phyloP scores from a whole-genome alignment of 306 rosid genomes.

The Lathyrus oleraceus region DNA sequence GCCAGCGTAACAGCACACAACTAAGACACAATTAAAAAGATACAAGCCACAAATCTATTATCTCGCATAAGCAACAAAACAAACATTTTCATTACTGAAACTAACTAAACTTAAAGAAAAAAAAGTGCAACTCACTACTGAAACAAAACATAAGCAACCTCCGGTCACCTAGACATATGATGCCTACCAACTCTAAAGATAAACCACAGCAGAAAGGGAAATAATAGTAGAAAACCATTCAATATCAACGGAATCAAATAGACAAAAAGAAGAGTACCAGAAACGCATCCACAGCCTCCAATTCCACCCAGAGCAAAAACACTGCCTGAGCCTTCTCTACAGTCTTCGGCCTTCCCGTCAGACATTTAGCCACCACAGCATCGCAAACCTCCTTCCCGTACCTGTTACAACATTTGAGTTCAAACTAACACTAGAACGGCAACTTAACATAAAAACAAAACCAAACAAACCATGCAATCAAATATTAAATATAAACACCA shows the following conservation, averaged over 20 bases:
- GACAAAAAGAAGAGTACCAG: slow-evolving; percentile 56
- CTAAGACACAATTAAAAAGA: slow-evolving; percentile 7
- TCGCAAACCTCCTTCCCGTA: slow-evolving; percentile 89
- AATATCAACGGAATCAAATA: slow-evolving; percentile 12
- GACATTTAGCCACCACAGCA: slow-evolving; percentile 86
- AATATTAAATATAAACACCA: not conserved
- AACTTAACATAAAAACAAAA: not conserved
- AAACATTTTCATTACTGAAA: not conserved
- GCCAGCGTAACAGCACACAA: not conserved
- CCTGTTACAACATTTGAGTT: slow-evolving; percentile 45
- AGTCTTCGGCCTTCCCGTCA: slow-evolving; percentile 96
- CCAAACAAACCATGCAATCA: slow-evolving; percentile 20
- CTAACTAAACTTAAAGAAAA: not conserved
- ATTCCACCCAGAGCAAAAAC: slow-evolving; percentile 93
- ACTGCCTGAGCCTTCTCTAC: slow-evolving; percentile 97
- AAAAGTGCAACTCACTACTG: slow-evolving; percentile 2
- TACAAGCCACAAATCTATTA: not conserved
- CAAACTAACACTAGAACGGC: slow-evolving; percentile 7
- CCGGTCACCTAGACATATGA: slow-evolving; percentile 1
- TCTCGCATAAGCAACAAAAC: not conserved
- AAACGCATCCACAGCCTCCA: slow-evolving; percentile 94
- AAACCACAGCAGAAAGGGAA: not conserved
- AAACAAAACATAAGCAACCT: slow-evolving; percentile 18
- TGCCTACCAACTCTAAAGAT: not conserved
- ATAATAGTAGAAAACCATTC: slow-evolving; percentile 3